Conservation (phyloP, 2,329 filamentous ascomycete genomes). For the Microsporum canis region DNA sequence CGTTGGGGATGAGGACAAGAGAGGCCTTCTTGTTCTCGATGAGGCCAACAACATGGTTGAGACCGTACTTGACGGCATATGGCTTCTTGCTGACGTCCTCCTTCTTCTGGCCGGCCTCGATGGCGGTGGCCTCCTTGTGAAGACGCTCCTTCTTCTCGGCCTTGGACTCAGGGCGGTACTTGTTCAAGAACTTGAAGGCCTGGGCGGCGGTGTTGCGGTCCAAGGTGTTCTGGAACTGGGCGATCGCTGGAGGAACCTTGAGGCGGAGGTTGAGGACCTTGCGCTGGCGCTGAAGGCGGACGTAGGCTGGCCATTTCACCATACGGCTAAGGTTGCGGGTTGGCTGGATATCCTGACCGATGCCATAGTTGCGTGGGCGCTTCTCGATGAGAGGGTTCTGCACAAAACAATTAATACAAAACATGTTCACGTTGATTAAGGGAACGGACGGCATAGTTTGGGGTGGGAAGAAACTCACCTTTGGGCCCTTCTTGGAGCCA, state of each 20-base stretch:
- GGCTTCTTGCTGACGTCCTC: conserved; percentile 99
- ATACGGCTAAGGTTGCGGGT: conserved; percentile 91
- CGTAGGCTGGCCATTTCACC: conserved; percentile 99
- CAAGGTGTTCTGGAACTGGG: conserved; percentile 95
- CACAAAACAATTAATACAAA: conserved; percentile 13
- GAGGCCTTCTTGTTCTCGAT: conserved; percentile 99
- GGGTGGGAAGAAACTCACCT: conserved; percentile 47
- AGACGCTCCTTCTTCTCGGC: conserved; percentile 99
- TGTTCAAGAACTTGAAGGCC: conserved; percentile 98
- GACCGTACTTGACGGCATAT: conserved; percentile 97
- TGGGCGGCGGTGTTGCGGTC: conserved; percentile 95
- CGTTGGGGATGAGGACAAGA: conserved; percentile 96
- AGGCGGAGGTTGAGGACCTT: conserved; percentile 97
- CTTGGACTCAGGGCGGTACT: conserved; percentile 99
- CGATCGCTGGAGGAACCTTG: conserved; percentile 94
- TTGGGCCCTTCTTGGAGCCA: conserved; percentile 81
- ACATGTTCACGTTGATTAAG: conserved; percentile 4
- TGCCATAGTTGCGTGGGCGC: conserved; percentile 92
- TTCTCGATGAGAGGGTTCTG: conserved; percentile 99
- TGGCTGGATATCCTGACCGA: conserved; percentile 98
- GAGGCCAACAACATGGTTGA: conserved; percentile 96
- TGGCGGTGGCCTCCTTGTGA: conserved; percentile 91
- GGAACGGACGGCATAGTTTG: background rate
- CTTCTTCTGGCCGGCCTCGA: conserved; percentile 99
- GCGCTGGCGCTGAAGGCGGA: conserved; percentile 88